Conservation (phyloP, 345 rosid species). For the Ceriops tagal region DNA sequence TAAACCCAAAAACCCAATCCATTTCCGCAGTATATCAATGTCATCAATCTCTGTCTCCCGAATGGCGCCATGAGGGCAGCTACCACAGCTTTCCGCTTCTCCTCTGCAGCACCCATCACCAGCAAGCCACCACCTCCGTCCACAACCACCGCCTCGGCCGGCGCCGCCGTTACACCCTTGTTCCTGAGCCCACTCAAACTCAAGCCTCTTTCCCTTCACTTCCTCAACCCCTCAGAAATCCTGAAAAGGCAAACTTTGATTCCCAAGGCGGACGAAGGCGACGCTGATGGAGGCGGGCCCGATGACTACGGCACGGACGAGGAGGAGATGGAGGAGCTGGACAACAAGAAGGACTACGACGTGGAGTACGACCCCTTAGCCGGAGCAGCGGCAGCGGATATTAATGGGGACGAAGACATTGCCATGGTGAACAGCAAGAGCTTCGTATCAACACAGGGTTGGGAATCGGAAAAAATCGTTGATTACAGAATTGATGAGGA, state of each 20-base stretch:
- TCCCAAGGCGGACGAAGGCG: constrained; percentile 68
- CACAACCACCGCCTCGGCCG: not conserved
- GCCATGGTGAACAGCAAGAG: constrained; percentile 66
- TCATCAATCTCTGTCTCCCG: not conserved
- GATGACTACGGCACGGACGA: constrained; percentile 86
- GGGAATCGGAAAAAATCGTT: constrained; percentile 87
- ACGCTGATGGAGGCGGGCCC: constrained; percentile 53
- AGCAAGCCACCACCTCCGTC: constrained; percentile 15
- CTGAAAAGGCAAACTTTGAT: constrained; percentile 26
- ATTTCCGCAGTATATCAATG: constrained; percentile 2
- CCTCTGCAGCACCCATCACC: constrained; percentile 33
- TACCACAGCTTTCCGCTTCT: constrained; percentile 30
- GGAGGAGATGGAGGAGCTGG: constrained; percentile 78
- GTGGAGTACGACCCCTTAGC: constrained; percentile 73
- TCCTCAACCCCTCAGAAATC: constrained; percentile 25
- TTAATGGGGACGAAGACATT: constrained; percentile 50
- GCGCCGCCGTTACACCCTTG: constrained; percentile 12
- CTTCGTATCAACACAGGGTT: constrained; percentile 69
- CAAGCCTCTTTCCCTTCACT: constrained; percentile 16
- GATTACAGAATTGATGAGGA: constrained; percentile 89
- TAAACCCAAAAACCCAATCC: constrained; percentile 17
- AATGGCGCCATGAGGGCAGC: constrained; percentile 19
- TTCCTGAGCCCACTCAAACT: constrained; percentile 16
- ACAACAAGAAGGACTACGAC: constrained; percentile 88
- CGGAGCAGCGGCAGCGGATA: constrained; percentile 18